Evolutionary conservation across 371 early-diverging fungal species (phyloP).

Genomic region (Ordospora colligata): DNA sequence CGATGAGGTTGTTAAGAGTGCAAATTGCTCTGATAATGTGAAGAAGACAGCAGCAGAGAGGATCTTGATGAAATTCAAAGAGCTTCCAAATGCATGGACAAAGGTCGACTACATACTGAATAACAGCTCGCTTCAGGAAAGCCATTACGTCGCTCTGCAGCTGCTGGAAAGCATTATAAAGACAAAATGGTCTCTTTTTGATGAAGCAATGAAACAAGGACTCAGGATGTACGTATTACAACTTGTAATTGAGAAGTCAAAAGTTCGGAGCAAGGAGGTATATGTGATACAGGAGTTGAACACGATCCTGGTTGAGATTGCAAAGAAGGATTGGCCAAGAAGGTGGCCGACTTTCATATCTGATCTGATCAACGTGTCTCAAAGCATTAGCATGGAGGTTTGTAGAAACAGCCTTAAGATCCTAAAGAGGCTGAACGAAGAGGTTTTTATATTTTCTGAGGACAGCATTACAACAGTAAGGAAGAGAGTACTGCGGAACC

Average conservation of each 20-base stretch:
- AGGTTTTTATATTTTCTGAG: conserved; percentile 88
- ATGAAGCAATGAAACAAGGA: conserved; percentile 76
- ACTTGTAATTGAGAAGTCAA: conserved; percentile 43
- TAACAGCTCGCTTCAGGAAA: conserved; percentile 68
- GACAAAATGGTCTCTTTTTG: conserved; percentile 86
- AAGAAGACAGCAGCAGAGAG: conserved; percentile 48
- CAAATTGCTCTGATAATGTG: conserved; percentile 23
- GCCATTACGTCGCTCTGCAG: conserved; percentile 86
- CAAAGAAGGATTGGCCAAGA: conserved; percentile 99
- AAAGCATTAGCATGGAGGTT: conserved; percentile 74
- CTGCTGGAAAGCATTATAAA: conserved; percentile 88
- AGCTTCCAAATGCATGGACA: conserved; percentile 88
- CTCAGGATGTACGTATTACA: conserved; percentile 58
- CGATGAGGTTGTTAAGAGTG: conserved; percentile 51
- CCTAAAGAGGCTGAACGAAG: conserved; percentile 76
- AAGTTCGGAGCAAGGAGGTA: conserved; percentile 24
- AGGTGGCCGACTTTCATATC: conserved; percentile 96
- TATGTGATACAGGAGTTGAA: conserved; percentile 56
- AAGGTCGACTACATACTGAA: conserved; percentile 83
- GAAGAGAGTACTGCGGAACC: conserved; percentile 74
- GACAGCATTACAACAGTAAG: conserved; percentile 90
- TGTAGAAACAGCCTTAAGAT: conserved; percentile 98
- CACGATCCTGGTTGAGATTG: conserved; percentile 65
- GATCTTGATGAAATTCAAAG: conserved; percentile 77
- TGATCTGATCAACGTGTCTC: conserved; percentile 79